Evolutionary conservation across 345 rosid genomes (phyloP), one percentile per base, ranked within the genome.

Genomic region (Isatis tinctoria): DNA sequence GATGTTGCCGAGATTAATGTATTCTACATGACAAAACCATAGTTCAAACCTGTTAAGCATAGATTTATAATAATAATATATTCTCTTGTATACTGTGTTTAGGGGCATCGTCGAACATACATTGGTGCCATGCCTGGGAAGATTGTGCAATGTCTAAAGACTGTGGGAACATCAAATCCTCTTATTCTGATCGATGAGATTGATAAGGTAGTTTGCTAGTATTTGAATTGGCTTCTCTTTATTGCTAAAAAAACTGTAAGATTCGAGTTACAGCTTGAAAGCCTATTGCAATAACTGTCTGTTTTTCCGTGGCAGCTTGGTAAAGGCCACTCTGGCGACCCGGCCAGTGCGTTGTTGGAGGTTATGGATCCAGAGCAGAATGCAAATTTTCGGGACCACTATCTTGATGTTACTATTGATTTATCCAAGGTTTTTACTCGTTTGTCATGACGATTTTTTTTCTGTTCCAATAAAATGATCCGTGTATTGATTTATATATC

Each of bases 1-100:
- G 97, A 91, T 83, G 98, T 89, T 54, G 96, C 91, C 16, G 97
- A 93, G 87, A 91, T 93, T 75, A 93, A 91, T 97, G 98, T 93
- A 78, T 37, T 24, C 12, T 16, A 60, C 28, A 59, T 53, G 10
- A 56, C 24, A 39, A 18, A 28, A 6, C 33, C 66, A 32, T 26
- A 18, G 44, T 13, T 40, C 16, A 40, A 39, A 45, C 36, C 47
- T 60, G 48, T 41, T 51, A 13, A 51, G 6, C 2, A 35, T n/a
- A 22, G 16, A 32, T 3, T 22, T 35, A 24, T 10, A 53, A n/a
- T n/a, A 64, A 60, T 17, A 8, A 36, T 52, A 7, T 48, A 4
- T 63, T 33, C 22, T 49, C 75, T 59, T 37, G 22, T 81, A 60
- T 80, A 40, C 54, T 33, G 36, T 7, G 36, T 77, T 37, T 63